Evolutionary conservation across 345 rosid species (phyloP).

Genomic region (Sonneratia alba): DNA sequence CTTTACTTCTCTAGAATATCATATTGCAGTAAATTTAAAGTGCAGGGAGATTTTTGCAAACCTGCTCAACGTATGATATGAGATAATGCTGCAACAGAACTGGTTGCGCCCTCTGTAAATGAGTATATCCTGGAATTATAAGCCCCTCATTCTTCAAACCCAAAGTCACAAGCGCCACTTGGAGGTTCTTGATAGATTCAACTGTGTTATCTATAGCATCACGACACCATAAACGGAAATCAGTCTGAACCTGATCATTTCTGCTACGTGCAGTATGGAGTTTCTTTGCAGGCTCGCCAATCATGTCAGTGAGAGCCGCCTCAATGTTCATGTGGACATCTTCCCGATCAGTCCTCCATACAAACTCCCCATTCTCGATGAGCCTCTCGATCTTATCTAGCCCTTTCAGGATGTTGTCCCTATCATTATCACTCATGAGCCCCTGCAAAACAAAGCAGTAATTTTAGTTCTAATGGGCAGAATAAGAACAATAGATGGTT

Average conservation of each 20-base stretch:
- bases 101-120: constrained; percentile 91
- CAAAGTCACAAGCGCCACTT: constrained; percentile 55
- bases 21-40: neutral
- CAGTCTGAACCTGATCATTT: constrained; percentile 87
- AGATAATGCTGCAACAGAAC: constrained; percentile 80
- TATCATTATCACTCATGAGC: constrained; percentile 48
- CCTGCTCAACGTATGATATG: constrained; percentile 88
- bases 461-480: neutral
- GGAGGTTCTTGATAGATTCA: constrained; percentile 37
- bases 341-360: constrained; percentile 89
- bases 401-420: constrained; percentile 59
- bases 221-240: constrained; percentile 89
- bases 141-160: constrained; percentile 59
- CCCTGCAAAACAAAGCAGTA: constrained; percentile 33
- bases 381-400: constrained; percentile 62
- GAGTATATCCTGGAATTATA: constrained; percentile 90
- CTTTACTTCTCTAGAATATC: neutral
- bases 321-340: constrained; percentile 98
- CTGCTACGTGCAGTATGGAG: constrained; percentile 91
- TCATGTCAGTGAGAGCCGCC: constrained; percentile 82
- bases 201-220: constrained; percentile 65
- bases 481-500: neutral
- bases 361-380: constrained; percentile 56
- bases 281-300: constrained; percentile 95
- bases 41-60: constrained; percentile 5